phyloP scores from a whole-genome alignment of 2,329 filamentous ascomycete genomes.

The Coniella vitis region DNA sequence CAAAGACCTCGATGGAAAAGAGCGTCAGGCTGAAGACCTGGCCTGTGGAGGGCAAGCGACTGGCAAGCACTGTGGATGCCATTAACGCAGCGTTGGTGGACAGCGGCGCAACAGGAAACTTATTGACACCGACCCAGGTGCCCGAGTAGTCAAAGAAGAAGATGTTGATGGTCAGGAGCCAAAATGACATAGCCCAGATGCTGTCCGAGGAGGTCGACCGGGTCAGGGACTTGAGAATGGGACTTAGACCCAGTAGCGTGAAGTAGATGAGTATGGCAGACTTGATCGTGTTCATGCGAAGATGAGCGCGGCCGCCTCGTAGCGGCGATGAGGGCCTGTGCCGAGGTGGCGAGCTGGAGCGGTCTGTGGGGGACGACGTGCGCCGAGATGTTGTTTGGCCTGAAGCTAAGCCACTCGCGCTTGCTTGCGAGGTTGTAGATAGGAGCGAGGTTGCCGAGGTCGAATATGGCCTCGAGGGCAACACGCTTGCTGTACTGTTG shows the following conservation, averaged over 20 bases:
- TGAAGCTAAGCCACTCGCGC: conserved; percentile 15
- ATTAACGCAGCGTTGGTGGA: conserved; percentile 95
- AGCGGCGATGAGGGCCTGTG: conserved; percentile 27
- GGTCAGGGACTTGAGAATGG: conserved; percentile 95
- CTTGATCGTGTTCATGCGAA: conserved; percentile 73
- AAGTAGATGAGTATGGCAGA: conserved; percentile 91
- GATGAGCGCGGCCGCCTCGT: conserved; percentile 36
- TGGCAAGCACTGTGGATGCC: conserved; percentile 91
- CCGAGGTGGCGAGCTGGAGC: conserved; percentile 26
- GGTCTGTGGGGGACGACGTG: conserved; percentile 24
- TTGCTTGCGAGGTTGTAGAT: conserved; percentile 32
- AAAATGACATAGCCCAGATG: conserved; percentile 95
- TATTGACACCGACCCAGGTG: conserved; percentile 45
- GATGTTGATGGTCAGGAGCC: conserved; percentile 89
- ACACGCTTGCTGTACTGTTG: conserved; percentile 23
- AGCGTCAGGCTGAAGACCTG: conserved; percentile 93
- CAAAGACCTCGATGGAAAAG: conserved; percentile 96
- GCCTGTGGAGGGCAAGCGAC: conserved; percentile 78
- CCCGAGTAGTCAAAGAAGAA: conserved; percentile 97
- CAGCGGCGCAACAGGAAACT: conserved; percentile 62
- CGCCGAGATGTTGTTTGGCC: conserved; percentile 22
- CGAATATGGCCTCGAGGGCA: conserved; percentile 37
- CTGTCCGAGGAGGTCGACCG: conserved; percentile 86
- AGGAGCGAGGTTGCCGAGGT: conserved; percentile 50
- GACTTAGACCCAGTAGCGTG: conserved; percentile 82